Percentiles rank a stretch among this genome's conserved stretches.
These are phyloP conservation scores for Scorias spongiosa DNA, from an alignment of 2,329 filamentous ascomycete genomes.

Conservation along the genomic window DNA sequence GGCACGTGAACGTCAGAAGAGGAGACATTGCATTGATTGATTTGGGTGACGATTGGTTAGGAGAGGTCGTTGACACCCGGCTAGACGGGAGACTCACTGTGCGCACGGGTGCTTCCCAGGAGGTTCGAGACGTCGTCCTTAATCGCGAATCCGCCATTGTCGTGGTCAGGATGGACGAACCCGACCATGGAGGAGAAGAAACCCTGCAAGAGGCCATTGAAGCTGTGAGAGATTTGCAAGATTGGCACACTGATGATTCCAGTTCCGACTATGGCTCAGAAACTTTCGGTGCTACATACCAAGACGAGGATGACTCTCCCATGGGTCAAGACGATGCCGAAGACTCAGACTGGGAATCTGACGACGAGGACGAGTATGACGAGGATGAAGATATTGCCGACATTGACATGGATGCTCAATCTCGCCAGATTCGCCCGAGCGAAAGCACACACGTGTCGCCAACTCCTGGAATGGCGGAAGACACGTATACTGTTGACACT, in stretches of 20 bases:
- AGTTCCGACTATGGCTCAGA: constrained; percentile 1
- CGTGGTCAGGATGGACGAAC: constrained; percentile 25
- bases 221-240: constrained; percentile 10
- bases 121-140: constrained; percentile 36
- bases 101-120: constrained; percentile 35
- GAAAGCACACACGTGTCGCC: not conserved
- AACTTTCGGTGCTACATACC: constrained; percentile 17
- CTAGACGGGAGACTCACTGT: constrained; percentile 39
- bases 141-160: constrained; percentile 34
- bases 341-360: constrained; percentile 27
- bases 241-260: constrained; percentile 14
- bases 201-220: constrained; percentile 5
- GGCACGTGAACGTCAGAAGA: constrained; percentile 32
- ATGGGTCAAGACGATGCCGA: constrained; percentile 29
- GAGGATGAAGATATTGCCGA: constrained; percentile 10
- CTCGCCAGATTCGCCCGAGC: not conserved
- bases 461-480: no score
- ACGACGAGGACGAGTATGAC: constrained; percentile 12
- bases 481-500: no score
- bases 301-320: constrained; percentile 28
- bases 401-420: constrained; percentile 1
- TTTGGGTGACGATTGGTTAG: constrained; percentile 32
- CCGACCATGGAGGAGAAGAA: not conserved
- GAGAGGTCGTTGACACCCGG: constrained; percentile 39
- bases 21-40: constrained; percentile 40